Base-by-base conservation (phyloP, 345 rosid species). In the Gossypium ekmanianum region DNA sequence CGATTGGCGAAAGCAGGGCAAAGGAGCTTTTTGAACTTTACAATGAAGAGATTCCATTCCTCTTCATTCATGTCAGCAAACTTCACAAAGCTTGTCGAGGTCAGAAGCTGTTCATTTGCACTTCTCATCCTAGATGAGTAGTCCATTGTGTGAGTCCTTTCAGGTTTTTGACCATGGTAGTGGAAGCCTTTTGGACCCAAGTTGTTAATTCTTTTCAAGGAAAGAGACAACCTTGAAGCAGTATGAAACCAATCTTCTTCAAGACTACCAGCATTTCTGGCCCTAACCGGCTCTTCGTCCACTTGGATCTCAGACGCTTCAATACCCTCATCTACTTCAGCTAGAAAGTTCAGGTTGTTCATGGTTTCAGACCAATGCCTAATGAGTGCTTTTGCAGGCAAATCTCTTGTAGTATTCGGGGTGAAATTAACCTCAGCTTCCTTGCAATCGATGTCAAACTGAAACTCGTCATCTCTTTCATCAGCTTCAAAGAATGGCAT, bases 31-130 rank as follows among this genome's bases (percentile, higher is more conserved):
- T 83, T 89, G 76, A 91, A 89, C 84, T 82, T 93, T 68, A 91
- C 94, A 74, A 91, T 57, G 79, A 95, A 94, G 76, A 85, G 71
- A 11, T 13, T 71, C 98, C 98, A 94, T 58, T 87, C 97, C n/a
- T 85, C 95, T 62, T 91, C 95, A 11, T 71, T 85, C 91, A 94
- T 85, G 81, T 94, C 97, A 12, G 95, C 89, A 62, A 93, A 81
- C 85, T 91, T 84, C 85, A 94, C 93, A 73, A 94, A 92, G 84
- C 90, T 93, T 66, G 59, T 74, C 61, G 89, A 88, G 11, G 85
- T 87, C 62, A 92, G 97, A 69, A 91, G 89, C 85, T 88, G 97
- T 84, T 90, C 97, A 66, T 88, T 90, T 3, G 98, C 98, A 75
- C 98, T 94, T 81, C 16, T 64, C 51, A 64, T n/a, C 50, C 16